Conservation (phyloP, 257 asterid genomes). For the Leptodermis oblonga region DNA sequence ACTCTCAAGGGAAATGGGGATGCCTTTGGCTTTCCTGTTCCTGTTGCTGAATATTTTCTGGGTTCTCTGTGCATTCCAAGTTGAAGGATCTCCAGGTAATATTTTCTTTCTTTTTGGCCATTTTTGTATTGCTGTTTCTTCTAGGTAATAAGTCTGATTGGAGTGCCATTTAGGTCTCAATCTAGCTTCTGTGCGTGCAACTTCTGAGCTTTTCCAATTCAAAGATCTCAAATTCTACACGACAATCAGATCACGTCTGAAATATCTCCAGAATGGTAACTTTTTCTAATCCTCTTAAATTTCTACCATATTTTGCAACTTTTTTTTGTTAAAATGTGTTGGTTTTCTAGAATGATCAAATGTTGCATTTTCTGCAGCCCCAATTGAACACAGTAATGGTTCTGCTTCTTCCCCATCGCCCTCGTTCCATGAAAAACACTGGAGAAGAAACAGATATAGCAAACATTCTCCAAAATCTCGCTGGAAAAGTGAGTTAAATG, state of each 20-base stretch:
- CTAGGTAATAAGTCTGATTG: not conserved
- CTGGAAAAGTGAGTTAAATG: slow-evolving; percentile 37
- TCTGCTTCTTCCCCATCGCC: slow-evolving; percentile 30
- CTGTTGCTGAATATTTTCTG: slow-evolving; percentile 27
- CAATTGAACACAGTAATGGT: slow-evolving; percentile 24
- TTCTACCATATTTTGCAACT: not conserved
- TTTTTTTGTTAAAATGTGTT: not conserved
- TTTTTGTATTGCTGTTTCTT: not conserved
- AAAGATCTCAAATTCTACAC: slow-evolving; percentile 23
- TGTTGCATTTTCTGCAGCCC: slow-evolving; percentile 31
- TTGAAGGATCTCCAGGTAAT: slow-evolving; percentile 74
- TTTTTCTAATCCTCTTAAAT: not conserved
- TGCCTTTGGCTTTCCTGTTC: slow-evolving; percentile 32
- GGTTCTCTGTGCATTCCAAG: slow-evolving; percentile 30
- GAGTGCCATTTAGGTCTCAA: slow-evolving; percentile 40
- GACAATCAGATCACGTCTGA: slow-evolving; percentile 13
- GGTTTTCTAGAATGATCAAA: slow-evolving; percentile 4
- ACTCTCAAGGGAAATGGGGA: slow-evolving; percentile 45
- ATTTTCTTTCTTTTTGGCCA: slow-evolving; percentile 13
- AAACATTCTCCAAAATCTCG: slow-evolving; percentile 32
- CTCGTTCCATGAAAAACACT: slow-evolving; percentile 31
- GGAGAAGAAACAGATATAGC: slow-evolving; percentile 29
- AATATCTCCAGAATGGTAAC: slow-evolving; percentile 31
- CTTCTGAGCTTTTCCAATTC: slow-evolving; percentile 34
- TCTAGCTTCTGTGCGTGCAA: slow-evolving; percentile 35